Conservation (phyloP, 257 asterid species). For the Schizonepeta tenuifolia region DNA sequence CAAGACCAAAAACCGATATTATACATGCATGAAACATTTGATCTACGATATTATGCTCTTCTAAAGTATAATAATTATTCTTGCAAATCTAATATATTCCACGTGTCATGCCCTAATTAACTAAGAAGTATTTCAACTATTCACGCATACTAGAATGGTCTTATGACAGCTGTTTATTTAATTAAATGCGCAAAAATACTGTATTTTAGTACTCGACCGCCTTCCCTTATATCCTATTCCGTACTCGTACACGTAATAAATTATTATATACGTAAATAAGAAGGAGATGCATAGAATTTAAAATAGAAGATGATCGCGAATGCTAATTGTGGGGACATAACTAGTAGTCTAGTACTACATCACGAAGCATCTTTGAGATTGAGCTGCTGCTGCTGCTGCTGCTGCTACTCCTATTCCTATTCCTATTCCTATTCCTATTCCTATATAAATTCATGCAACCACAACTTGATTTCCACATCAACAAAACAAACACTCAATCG, state of each 20-base stretch:
- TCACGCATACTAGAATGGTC: neutral
- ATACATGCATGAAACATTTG: slow-evolving; percentile 6
- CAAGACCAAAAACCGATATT: slow-evolving; percentile 12
- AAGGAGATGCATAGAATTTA: neutral
- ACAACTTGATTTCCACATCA: slow-evolving; percentile 27
- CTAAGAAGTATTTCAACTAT: neutral
- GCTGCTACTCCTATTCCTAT: too few species aligned
- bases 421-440: too few species aligned
- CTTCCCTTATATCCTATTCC: neutral
- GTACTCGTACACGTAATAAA: too few species aligned
- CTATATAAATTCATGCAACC: slow-evolving; percentile 48
- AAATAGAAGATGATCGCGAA: neutral
- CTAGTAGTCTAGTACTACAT: neutral
- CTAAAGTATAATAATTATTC: slow-evolving; percentile 14
- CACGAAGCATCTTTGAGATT: slow-evolving; percentile 15
- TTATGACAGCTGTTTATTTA: neutral
- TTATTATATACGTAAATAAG: neutral
- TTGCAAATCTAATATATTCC: slow-evolving; percentile 8
- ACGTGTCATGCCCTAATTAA: slow-evolving; percentile 7
- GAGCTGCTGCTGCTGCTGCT: too few species aligned
- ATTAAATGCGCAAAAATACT: too few species aligned
- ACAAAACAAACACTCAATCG: neutral
- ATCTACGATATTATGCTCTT: slow-evolving; percentile 19
- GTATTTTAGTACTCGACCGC: too few species aligned
- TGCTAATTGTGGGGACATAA: neutral